Evolutionary conservation across 495 filamentous ascomycete genomes (phyloP), one percentile per base, ranked within the genome.

Genomic region (Penicillium turbatum): DNA sequence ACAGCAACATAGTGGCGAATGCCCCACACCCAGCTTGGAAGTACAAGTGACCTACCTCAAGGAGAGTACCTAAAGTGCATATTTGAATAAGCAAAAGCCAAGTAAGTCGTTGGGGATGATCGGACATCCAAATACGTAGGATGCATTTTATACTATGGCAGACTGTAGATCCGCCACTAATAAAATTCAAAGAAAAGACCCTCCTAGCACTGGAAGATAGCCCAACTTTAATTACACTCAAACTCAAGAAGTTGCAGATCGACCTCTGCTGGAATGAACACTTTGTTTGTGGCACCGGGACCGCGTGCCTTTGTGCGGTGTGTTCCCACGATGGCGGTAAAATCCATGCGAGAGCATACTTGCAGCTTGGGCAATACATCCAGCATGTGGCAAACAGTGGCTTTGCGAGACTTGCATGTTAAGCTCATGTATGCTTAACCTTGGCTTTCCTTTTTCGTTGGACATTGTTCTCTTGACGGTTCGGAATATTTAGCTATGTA

Each of bases 281-380:
- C 5, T 46, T 6, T n/a, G 6, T 21, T 39, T 49, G 46, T 49
- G 35, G 26, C 19, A 48, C 46, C 3, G 5, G 46, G 29, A 42
- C 38, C 38, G 48, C 38, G 38, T 51, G 38, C 27, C 13, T 13
- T 41, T 13, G 37, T 42, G 27, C 48, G 24, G 48, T 35, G 29
- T 42, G 38, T 42, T 34, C 19, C 48, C 37, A 29, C 4, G 17
- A 13, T 51, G 48, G 30, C 48, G 29, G 48, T 19, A n/a, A 38
- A 39, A 16, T 21, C 36, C 15, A 49, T 49, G 48, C 38, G 30
- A 35, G 38, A 34, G 48, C 27, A 42, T 51, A 41, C 48, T 16
- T 51, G 48, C 48, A 51, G 29, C 16, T 49, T 13, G 34, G 17
- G 13, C 9, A 6, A 32, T 30, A 51, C 29, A 42, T 35, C 19